Evolutionary conservation across 805 yeast species (phyloP), one percentile per base, ranked within the genome.

Genomic region (Vanderwaltozyma polyspora): DNA sequence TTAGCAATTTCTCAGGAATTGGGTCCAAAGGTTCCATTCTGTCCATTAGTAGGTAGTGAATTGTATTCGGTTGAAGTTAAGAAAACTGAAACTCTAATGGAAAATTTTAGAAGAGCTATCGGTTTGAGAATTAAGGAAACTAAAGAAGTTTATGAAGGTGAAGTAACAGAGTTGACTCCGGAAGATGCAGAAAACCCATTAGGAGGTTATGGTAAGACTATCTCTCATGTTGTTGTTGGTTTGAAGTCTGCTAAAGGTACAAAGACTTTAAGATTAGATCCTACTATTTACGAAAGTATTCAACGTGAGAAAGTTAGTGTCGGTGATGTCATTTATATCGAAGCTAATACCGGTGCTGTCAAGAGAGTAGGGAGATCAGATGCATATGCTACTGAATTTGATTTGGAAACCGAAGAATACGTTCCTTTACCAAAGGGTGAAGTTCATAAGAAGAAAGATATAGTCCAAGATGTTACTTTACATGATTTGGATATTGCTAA

Each of bases 361-460:
- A 89, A 89, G 54, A 72, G 97, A 52, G 94, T 91, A 18, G 99
- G 99, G 34, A 74, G 99, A 59, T 82, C 94, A n/a, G 97, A 91
- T 59, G 95, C 96, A 0, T 86, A 86, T 52, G 96, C 98, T 17
- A 86, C 98, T 8, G 99, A 91, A 63, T 91, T 87, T 50, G 99
- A 91, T 61, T 72, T 93, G 40, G 97, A 91, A 68, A 95, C 97
- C 19, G 96, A 93, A 63, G 97, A 91, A 63, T 91, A 91, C 60
- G 97, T 91, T 16, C 95, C 98, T 28, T 70, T 93, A 49, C 99
- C 99, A 41, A 93, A 91, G 64, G 98, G 98, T 35, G 99, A 91
- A 60, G 94, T 91, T 29, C 98, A 91, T 66, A 87, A 89, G 58
- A 86, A 91, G 70, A 91, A 91, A 59, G 97, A 91, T 62, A 86